A percentile compares a stretch with the other conserved stretches of the same genome.
phyloP scores from a whole-genome alignment of 192 early-diverging fungal species.

The Linnemannia elongata region DNA sequence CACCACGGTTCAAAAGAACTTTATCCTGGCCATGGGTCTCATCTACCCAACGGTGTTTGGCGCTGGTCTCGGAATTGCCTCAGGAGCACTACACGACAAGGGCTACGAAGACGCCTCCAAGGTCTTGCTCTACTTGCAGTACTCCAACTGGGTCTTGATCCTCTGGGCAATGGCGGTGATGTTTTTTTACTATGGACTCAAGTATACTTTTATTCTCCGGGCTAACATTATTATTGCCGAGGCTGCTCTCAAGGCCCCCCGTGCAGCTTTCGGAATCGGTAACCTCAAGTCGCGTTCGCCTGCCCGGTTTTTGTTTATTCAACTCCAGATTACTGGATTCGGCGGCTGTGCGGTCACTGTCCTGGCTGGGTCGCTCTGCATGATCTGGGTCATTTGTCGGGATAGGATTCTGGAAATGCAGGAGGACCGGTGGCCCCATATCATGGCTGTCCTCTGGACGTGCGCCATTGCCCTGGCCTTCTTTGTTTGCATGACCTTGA shows the following conservation, averaged over 20 bases:
- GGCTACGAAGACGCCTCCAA: slow-evolving; percentile 22
- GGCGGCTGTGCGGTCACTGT: slow-evolving; percentile 41
- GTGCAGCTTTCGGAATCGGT: slow-evolving; percentile 47
- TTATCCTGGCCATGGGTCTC: slow-evolving; percentile 30
- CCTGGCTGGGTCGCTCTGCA: slow-evolving; percentile 34
- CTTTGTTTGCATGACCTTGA: slow-evolving; percentile 25
- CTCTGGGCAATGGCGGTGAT: slow-evolving; percentile 37
- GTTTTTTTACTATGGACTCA: slow-evolving; percentile 57
- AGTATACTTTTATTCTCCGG: slow-evolving; percentile 52
- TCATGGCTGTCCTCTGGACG: slow-evolving; percentile 46
- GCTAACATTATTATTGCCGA: slow-evolving; percentile 57
- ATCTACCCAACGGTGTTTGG: slow-evolving; percentile 43
- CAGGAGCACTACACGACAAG: slow-evolving; percentile 26
- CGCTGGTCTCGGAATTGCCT: slow-evolving; percentile 29
- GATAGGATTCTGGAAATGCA: slow-evolving; percentile 29
- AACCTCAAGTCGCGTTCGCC: slow-evolving; percentile 48
- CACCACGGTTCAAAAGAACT: slow-evolving; percentile 48
- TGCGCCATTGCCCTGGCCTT: slow-evolving; percentile 43
- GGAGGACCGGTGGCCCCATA: slow-evolving; percentile 17
- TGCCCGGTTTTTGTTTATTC: slow-evolving; percentile 48
- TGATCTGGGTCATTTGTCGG: slow-evolving; percentile 42
- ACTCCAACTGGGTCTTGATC: slow-evolving; percentile 53
- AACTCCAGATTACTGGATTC: slow-evolving; percentile 49
- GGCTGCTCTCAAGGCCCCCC: slow-evolving; percentile 44
- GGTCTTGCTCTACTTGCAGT: slow-evolving; percentile 32